Evolutionary conservation across 768 basidiomycete genomes (phyloP).

Genomic region (Pleurotus ostreatus): DNA sequence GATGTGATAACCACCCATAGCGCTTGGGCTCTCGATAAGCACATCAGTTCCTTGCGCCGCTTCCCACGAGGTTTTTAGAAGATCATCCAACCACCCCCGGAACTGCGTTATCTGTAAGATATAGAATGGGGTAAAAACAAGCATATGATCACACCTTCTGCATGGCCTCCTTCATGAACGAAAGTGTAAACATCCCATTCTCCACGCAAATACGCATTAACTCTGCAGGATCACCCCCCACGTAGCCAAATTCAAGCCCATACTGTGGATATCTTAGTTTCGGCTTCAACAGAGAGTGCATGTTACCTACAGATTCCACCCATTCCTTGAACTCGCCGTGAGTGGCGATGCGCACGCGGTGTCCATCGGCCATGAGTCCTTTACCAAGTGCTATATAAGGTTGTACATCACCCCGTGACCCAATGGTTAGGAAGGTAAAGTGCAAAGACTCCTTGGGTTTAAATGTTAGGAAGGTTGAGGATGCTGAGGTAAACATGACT

Average conservation of each 20-base stretch:
- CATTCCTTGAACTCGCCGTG: conserved; percentile 94
- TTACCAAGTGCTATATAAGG: conserved; percentile 96
- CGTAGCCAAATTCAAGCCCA: conserved; percentile 92
- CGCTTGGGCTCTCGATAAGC: conserved; percentile 91
- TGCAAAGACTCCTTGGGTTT: conserved; percentile 81
- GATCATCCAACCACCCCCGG: conserved; percentile 96
- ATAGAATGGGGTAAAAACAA: conserved; percentile 6
- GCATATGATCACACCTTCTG: conserved; percentile 56
- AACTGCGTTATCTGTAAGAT: conserved; percentile 48
- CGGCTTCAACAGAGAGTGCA: conserved; percentile 1
- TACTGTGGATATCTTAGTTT: conserved; percentile 44
- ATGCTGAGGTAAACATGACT: conserved; percentile 96
- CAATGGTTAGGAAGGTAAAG: conserved; percentile 95
- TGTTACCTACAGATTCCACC: conserved; percentile 80
- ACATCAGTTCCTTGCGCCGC: conserved; percentile 95
- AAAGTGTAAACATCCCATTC: conserved; percentile 95
- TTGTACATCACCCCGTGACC: conserved; percentile 95
- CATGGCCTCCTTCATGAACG: conserved; percentile 89
- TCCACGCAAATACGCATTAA: conserved; percentile 97
- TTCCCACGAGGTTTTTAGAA: conserved; percentile 92
- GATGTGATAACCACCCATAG: conserved; percentile 97
- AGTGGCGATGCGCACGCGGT: conserved; percentile 86
- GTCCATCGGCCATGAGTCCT: conserved; percentile 86
- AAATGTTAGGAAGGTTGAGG: conserved; percentile 95
- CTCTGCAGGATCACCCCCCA: conserved; percentile 97